These are phyloP conservation scores for Neofusicoccum kwambonambiense DNA, from an alignment of 2,329 filamentous ascomycete genomes.

Conservation along the genomic window DNA sequence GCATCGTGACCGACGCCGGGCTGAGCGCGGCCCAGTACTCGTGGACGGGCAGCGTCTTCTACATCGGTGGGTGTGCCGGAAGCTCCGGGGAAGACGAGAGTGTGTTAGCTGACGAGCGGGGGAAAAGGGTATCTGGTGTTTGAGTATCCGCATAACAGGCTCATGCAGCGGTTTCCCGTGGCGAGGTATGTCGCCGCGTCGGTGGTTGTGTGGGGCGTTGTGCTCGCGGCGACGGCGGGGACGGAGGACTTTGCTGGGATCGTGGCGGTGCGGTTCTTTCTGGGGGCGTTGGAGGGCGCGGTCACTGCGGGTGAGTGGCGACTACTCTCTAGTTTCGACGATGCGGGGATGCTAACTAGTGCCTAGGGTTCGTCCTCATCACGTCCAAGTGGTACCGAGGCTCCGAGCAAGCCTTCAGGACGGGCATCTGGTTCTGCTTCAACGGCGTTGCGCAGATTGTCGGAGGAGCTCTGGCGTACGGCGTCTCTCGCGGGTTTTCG, in stretches of 20 bases:
- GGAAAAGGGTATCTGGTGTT: conserved; percentile 17
- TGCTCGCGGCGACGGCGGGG: neutral
- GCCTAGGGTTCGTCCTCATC: conserved; percentile 43
- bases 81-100: no score
- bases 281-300: conserved; percentile 68
- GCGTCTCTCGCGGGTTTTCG: conserved; percentile 32
- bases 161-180: neutral
- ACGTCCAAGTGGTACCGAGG: conserved; percentile 63
- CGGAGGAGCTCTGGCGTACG: conserved; percentile 20
- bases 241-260: conserved; percentile 23
- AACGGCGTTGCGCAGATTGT: conserved; percentile 24
- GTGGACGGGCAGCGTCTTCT: conserved; percentile 57
- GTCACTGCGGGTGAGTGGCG: conserved; percentile 33
- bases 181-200: conserved; percentile 28
- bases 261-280: conserved; percentile 59
- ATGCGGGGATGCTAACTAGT: no score
- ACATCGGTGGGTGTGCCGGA: conserved; percentile 33
- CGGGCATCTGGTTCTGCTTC: conserved; percentile 26
- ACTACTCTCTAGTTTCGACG: no score
- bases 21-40: conserved; percentile 51
- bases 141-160: neutral
- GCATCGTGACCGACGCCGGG: conserved; percentile 52
- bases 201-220: conserved; percentile 50
- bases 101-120: no score
- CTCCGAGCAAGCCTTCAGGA: conserved; percentile 53